These are phyloP conservation scores for Hawksworthiomyces lignivorus DNA, from an alignment of 2,329 filamentous ascomycete species.

Conservation along the genomic window DNA sequence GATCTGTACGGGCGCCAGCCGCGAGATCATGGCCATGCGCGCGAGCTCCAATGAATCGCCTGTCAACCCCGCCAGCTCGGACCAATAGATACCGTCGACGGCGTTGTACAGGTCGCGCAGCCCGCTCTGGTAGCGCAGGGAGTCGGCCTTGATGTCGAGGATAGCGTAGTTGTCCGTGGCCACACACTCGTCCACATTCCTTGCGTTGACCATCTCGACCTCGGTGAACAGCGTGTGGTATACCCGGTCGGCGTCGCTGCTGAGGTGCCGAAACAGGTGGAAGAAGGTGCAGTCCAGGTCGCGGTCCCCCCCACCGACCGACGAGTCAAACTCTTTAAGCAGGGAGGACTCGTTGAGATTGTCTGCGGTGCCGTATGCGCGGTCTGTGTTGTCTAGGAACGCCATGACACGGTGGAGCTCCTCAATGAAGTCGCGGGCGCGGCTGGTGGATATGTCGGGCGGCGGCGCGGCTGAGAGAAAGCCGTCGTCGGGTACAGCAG, in stretches of 20 bases:
- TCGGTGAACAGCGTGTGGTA: slow-evolving; percentile 1
- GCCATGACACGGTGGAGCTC: slow-evolving; percentile 57
- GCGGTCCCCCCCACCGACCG: slow-evolving; percentile 6
- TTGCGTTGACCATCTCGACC: background rate
- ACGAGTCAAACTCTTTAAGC: slow-evolving; percentile 3
- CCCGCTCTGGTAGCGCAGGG: slow-evolving; percentile 79
- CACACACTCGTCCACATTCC: background rate
- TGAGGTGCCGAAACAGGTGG: slow-evolving; percentile 29
- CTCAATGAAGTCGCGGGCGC: slow-evolving; percentile 34
- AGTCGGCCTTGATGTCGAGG: slow-evolving; percentile 42
- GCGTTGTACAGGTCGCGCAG: slow-evolving; percentile 29
- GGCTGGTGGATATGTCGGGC: background rate
- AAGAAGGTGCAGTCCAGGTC: slow-evolving; percentile 38
- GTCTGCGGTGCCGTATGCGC: slow-evolving; percentile 51
- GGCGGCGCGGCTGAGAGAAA: background rate
- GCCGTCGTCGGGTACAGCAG: background rate
- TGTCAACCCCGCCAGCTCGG: slow-evolving; percentile 3
- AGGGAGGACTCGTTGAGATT: slow-evolving; percentile 5
- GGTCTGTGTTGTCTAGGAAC: slow-evolving; percentile 53
- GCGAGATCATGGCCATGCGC: slow-evolving; percentile 8
- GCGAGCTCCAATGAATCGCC: background rate
- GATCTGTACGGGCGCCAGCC: slow-evolving; percentile 14
- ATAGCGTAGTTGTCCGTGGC: slow-evolving; percentile 12
- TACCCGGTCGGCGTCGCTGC: slow-evolving; percentile 11
- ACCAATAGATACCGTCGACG: slow-evolving; percentile 27